phyloP scores from a whole-genome alignment of 129 eudicot genomes.

The Escallonia herrerae region DNA sequence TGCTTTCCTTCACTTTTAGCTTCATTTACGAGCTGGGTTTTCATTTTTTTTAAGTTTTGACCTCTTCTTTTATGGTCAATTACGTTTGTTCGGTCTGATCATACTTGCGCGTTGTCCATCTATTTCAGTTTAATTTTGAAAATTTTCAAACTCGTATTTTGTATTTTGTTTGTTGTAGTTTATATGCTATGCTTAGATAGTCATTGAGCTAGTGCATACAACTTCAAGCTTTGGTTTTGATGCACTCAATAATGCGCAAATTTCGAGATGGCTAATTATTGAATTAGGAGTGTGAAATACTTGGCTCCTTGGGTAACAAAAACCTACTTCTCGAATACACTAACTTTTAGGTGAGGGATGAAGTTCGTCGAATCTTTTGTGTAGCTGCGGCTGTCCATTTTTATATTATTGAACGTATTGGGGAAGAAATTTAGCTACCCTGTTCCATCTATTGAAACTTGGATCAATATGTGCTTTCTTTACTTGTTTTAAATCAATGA shows the following conservation, averaged over 20 bases:
- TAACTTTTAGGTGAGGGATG: neutral
- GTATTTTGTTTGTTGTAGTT: no score
- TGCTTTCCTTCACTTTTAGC: neutral
- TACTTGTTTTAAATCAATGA: neutral
- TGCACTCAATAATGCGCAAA: neutral
- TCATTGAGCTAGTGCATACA: neutral
- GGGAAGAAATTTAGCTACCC: neutral
- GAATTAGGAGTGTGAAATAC: neutral
- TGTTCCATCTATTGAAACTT: neutral
- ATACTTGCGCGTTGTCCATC: neutral
- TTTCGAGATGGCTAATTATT: neutral
- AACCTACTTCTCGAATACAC: neutral
- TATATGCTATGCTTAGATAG: neutral
- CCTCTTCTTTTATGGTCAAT: neutral
- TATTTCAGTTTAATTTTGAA: neutral
- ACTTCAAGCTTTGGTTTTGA: neutral
- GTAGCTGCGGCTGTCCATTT: no score
- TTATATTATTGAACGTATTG: neutral
- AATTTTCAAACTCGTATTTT: neutral
- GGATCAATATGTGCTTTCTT: neutral
- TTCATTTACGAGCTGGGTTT: constrained; percentile 6
- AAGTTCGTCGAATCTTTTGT: no score
- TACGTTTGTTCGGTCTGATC: neutral
- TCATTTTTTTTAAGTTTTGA: neutral
- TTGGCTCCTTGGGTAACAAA: neutral